Percentiles rank a stretch among this genome's conserved stretches.
These are phyloP conservation scores for Cercospora sesami DNA, from an alignment of 2,329 filamentous ascomycete species.

Conservation along the genomic window DNA sequence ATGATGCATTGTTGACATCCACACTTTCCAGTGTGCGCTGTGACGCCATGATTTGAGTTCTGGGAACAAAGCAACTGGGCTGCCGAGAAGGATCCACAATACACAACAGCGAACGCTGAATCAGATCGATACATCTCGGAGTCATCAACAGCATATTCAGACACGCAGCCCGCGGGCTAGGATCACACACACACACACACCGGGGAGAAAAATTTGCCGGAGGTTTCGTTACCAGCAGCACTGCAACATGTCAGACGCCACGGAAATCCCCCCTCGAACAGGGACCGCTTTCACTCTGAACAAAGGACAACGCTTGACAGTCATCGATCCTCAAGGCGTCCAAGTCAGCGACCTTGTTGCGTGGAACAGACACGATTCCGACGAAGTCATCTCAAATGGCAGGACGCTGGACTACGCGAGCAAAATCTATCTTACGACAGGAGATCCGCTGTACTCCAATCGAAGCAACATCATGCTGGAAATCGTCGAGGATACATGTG, in stretches of 20 bases:
- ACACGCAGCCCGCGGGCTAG: neutral
- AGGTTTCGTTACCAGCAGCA: neutral
- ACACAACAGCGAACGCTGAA: neutral
- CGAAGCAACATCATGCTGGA: slow-evolving; percentile 26
- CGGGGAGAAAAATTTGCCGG: too few relatives aligned
- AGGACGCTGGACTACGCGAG: slow-evolving; percentile 31
- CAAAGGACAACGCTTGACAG: slow-evolving; percentile 28
- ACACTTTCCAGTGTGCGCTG: neutral
- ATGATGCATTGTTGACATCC: neutral
- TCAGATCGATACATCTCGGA: neutral
- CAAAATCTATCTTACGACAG: slow-evolving; percentile 26
- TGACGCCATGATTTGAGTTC: neutral
- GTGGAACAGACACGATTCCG: slow-evolving; percentile 24
- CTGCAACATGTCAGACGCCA: neutral
- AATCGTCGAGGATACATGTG: slow-evolving; percentile 26
- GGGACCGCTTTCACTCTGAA: slow-evolving; percentile 27
- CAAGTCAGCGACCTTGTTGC: slow-evolving; percentile 30
- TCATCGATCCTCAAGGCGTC: slow-evolving; percentile 29
- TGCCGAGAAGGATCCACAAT: neutral
- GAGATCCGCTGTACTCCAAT: slow-evolving; percentile 28
- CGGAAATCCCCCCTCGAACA: slow-evolving; percentile 23
- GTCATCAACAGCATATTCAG: neutral
- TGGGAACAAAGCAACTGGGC: neutral
- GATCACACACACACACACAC: too few relatives aligned
- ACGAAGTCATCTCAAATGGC: slow-evolving; percentile 29